A percentile compares a stretch with the other conserved stretches of the same genome.
Evolutionary conservation across 306 rosid species (phyloP).

Genomic region (Ammopiptanthus mongolicus): DNA sequence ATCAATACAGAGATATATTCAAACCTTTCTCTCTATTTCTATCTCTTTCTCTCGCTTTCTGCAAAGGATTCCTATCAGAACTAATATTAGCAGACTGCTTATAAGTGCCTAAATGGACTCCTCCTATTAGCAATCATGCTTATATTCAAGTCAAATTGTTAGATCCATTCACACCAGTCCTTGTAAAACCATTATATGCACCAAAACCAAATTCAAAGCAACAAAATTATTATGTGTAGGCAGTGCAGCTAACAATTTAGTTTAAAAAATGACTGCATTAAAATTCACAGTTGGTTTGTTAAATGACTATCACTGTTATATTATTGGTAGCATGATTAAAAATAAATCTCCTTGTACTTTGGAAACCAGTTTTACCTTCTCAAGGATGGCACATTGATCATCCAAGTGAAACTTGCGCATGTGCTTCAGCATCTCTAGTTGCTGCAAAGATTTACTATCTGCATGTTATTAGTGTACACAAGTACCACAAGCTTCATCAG

Average conservation of each 20-base stretch:
- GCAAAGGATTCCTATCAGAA: no score
- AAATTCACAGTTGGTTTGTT: neutral
- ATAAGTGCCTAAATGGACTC: neutral
- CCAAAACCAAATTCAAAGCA: neutral
- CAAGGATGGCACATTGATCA: constrained; percentile 75
- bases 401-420: constrained; percentile 69
- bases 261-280: neutral
- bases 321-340: neutral
- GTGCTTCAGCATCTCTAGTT: constrained; percentile 76
- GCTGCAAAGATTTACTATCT: constrained; percentile 38
- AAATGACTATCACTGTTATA: neutral
- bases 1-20: no score
- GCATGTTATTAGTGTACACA: constrained; percentile 13
- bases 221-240: neutral
- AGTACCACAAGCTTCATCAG: neutral
- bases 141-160: neutral
- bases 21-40: no score
- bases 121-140: neutral
- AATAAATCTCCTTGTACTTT: neutral
- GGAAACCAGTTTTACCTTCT: constrained; percentile 48
- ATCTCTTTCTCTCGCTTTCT: no score
- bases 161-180: neutral
- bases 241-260: neutral
- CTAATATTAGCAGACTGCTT: neutral
- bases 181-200: neutral